A percentile compares a stretch with the other conserved stretches of the same genome.
phyloP scores from a whole-genome alignment of 441 rosid genomes.

The Euphorbia schlechtendalii region DNA sequence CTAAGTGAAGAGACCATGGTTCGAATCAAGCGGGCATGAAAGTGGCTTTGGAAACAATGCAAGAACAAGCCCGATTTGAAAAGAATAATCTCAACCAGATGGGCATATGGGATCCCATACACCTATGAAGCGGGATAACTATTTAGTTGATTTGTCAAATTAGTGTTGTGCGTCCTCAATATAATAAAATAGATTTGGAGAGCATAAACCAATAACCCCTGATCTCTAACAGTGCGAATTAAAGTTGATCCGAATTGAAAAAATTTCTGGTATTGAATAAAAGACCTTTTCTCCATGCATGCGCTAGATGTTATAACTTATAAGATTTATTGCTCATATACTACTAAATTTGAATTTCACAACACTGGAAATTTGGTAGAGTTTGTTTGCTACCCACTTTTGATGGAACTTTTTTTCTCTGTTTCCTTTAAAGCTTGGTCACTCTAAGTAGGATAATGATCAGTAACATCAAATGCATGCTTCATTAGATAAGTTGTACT shows the following conservation, averaged over 20 bases:
- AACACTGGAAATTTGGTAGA: not conserved
- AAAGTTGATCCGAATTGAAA: too few species aligned
- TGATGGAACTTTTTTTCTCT: not conserved
- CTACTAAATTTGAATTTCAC: not conserved
- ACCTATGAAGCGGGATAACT: not conserved
- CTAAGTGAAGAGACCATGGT: not conserved
- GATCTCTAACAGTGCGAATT: not conserved
- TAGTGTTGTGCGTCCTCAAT: not conserved
- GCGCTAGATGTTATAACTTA: not conserved
- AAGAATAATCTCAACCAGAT: not conserved
- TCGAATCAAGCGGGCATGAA: not conserved
- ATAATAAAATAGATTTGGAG: not conserved
- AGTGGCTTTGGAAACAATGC: not conserved
- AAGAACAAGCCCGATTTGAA: not conserved
- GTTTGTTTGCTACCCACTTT: not conserved
- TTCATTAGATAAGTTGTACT: not conserved
- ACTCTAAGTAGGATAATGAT: not conserved
- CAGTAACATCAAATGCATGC: not conserved
- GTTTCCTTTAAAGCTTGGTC: not conserved
- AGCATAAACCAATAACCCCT: not conserved
- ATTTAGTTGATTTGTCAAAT: not conserved
- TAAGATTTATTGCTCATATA: not conserved
- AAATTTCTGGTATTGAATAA: not conserved
- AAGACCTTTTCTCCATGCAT: not conserved
- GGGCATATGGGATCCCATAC: not conserved